Evolutionary conservation across 306 rosid genomes (phyloP).

Genomic region (Prosopis cineraria): DNA sequence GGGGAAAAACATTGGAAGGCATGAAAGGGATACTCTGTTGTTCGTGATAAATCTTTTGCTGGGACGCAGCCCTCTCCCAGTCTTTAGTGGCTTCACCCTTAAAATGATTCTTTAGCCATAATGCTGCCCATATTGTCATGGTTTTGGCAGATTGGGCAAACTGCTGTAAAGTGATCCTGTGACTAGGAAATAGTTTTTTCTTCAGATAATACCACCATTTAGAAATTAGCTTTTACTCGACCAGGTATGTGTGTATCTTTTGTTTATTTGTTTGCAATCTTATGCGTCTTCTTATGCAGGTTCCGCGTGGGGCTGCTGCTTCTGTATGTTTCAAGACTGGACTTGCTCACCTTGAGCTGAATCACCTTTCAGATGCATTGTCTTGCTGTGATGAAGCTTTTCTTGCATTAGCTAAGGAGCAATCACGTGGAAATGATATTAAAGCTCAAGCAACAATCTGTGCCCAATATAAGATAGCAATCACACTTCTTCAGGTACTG

Average conservation of each 20-base stretch:
- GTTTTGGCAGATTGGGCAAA: background rate
- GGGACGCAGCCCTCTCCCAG: background rate
- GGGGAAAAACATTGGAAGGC: background rate
- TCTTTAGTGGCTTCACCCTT: background rate
- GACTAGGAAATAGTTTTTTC: background rate
- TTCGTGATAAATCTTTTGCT: background rate
- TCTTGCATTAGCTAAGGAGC: constrained; percentile 90
- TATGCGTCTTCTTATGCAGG: constrained; percentile 57
- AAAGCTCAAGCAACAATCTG: constrained; percentile 97
- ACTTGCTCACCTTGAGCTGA: constrained; percentile 92
- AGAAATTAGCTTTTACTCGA: constrained; percentile 18
- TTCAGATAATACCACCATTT: constrained; percentile 6
- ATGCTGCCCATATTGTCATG: background rate
- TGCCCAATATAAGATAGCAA: constrained; percentile 97
- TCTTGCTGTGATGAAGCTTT: constrained; percentile 96
- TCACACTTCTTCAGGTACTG: constrained; percentile 87
- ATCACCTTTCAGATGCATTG: constrained; percentile 93
- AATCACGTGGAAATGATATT: constrained; percentile 95
- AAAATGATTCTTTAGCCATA: background rate
- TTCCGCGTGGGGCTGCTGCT: constrained; percentile 95
- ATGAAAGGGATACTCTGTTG: constrained; percentile 11
- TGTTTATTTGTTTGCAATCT: constrained; percentile 25
- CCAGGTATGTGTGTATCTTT: background rate
- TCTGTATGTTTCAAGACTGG: constrained; percentile 93
- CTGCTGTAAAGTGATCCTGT: background rate